Percentiles rank a stretch among this genome's conserved stretches.
phyloP scores from a whole-genome alignment of 768 basidiomycete species.

The Mycena sanguinolenta region DNA sequence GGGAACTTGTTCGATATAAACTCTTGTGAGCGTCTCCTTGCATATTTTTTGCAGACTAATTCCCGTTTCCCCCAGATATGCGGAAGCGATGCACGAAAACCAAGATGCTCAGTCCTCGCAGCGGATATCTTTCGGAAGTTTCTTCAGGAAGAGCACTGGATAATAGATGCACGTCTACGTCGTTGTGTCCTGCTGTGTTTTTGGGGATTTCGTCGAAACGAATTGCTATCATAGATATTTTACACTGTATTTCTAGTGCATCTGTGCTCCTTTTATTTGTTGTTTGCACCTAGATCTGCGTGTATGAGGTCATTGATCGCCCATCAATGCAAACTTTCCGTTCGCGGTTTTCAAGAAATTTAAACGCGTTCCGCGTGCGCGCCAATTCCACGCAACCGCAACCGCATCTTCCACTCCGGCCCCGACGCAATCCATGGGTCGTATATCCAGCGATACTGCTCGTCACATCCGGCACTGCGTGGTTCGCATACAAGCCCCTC shows the following conservation, averaged over 20 bases:
- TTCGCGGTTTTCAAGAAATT: not conserved
- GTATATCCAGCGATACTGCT: conserved; percentile 54
- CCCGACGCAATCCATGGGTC: conserved; percentile 46
- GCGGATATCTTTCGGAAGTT: conserved; percentile 62
- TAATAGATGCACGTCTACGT: not conserved
- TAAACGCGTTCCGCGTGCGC: no score
- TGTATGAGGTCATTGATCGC: not conserved
- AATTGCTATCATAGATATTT: not conserved
- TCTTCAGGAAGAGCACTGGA: conserved; percentile 28
- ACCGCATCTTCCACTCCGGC: not conserved
- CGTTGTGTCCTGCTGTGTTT: not conserved
- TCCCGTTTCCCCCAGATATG: conserved; percentile 52
- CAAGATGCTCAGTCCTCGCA: conserved; percentile 79
- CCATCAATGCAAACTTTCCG: conserved; percentile 15
- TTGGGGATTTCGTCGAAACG: no score
- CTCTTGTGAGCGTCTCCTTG: conserved; percentile 70
- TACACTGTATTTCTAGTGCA: conserved; percentile 26
- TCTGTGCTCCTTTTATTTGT: not conserved
- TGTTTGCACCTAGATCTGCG: no score
- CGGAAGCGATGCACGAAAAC: conserved; percentile 85
- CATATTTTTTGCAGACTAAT: conserved; percentile 6
- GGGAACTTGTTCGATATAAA: conserved; percentile 95
- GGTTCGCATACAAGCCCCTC: conserved; percentile 79
- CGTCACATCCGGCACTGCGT: conserved; percentile 52
- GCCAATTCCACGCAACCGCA: no score